Evolutionary conservation across 352 stramenopile species (phyloP).

Genomic region (Phytophthora palmivora): DNA sequence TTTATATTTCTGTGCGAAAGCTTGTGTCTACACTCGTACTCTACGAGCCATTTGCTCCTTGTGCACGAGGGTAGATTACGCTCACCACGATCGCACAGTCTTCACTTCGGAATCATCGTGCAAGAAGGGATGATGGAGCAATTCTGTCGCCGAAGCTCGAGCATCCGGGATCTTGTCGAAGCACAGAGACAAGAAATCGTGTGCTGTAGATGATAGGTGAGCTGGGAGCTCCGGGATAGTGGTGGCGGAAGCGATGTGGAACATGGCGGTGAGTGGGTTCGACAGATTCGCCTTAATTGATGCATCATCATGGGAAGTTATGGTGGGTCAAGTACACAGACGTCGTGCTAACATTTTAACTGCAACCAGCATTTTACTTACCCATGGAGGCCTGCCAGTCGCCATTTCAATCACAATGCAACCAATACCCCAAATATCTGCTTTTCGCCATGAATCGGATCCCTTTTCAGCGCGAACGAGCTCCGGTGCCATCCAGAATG

Average conservation of each 20-base stretch:
- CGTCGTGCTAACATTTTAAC: not conserved
- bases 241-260: constrained; percentile 79
- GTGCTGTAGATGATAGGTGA: constrained; percentile 44
- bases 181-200: constrained; percentile 60
- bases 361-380: constrained; percentile 18
- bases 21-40: too few species aligned
- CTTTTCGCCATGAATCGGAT: constrained; percentile 81
- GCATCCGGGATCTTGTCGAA: constrained; percentile 69
- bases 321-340: too few species aligned
- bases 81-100: constrained; percentile 22
- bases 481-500: constrained; percentile 97
- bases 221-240: constrained; percentile 55
- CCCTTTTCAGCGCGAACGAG: constrained; percentile 89
- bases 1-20: not conserved
- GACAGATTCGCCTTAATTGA: constrained; percentile 65
- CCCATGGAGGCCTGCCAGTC: constrained; percentile 89
- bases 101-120: constrained; percentile 5
- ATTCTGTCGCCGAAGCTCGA: constrained; percentile 83
- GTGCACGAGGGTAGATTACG: not conserved
- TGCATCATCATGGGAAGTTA: not conserved
- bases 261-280: constrained; percentile 84
- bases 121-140: constrained; percentile 79
- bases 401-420: constrained; percentile 92
- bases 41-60: too few species aligned
- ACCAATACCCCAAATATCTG: constrained; percentile 92